A percentile compares a stretch with the other conserved stretches of the same genome.
Conservation (phyloP, 371 early-diverging fungal species). For the Syncephalastrum monosporum region DNA sequence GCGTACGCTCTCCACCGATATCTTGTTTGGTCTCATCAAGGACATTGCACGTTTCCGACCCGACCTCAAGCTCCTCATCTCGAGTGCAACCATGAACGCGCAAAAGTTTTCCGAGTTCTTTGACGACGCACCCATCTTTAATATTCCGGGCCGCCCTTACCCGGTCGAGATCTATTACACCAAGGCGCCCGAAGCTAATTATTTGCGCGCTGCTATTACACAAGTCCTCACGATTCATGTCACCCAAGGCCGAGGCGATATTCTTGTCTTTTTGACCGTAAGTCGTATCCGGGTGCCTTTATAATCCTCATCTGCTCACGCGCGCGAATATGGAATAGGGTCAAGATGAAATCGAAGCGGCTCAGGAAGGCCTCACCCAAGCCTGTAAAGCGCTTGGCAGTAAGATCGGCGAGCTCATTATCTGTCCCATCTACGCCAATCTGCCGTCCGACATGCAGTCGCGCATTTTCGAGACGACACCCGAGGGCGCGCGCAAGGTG, state of each 20-base stretch:
- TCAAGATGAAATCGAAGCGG: conserved; percentile 98
- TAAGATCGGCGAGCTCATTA: conserved; percentile 87
- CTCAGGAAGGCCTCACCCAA: conserved; percentile 79
- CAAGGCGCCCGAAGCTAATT: conserved; percentile 96
- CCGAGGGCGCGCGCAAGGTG: conserved; percentile 93
- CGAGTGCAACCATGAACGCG: conserved; percentile 99
- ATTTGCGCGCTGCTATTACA: conserved; percentile 92
- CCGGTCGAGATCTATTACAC: conserved; percentile 96
- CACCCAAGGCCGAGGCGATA: conserved; percentile 89
- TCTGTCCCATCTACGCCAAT: conserved; percentile 95
- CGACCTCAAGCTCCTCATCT: conserved; percentile 93
- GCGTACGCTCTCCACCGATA: conserved; percentile 95
- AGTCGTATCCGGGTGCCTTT: conserved; percentile 5
- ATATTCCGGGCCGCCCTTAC: conserved; percentile 90
- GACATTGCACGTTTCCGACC: conserved; percentile 94
- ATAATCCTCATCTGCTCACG: no score
- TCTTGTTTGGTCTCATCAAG: conserved; percentile 96
- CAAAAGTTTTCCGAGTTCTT: conserved; percentile 95
- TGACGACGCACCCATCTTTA: conserved; percentile 94
- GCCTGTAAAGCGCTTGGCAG: conserved; percentile 85
- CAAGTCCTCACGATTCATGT: conserved; percentile 97
- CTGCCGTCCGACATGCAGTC: conserved; percentile 92
- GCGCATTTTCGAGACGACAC: conserved; percentile 96
- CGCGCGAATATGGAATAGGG: conserved; percentile 48
- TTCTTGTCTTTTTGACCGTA: conserved; percentile 96